Base-by-base conservation (phyloP, 1,284 basidiomycete species). In the Ganoderma lingzhi region DNA sequence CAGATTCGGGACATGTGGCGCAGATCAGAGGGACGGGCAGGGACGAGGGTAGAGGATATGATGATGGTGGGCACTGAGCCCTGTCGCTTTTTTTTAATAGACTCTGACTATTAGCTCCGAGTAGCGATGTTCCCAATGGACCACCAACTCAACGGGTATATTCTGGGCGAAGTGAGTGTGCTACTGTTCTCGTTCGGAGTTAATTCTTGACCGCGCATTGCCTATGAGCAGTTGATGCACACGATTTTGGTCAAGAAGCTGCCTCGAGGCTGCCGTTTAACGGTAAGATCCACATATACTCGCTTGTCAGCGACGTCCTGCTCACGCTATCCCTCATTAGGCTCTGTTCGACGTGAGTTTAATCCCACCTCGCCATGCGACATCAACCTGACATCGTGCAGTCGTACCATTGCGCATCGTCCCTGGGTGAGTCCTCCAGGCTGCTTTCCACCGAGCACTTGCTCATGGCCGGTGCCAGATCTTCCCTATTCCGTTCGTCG, bases 1-100 rank as follows among this genome's bases (percentile, higher is more conserved):
- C 35, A 92, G 90, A 90, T 78, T 93, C 93, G 0, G 94, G 95
- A 3, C 95, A 96, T 75, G 95, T 96, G 14, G 93, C 93, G 14
- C 93, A 95, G 78, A 88, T 90, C 6, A 83, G 84, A 63, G 93
- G 95, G 78, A 68, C 78, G 10, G 84, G 92, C 74, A 93, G 93
- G 1, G 93, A 91, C 73, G 86, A 92, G 76, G 70, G 82, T 0
- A 87, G 89, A 71, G 90, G 90, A 23, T 84, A 80, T 61, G 90
- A 94, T 70, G 92, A 94, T 83, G 91, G 77, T 75, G 23, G 14
- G 62, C 37, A 17, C 44, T 23, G 10, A 28, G 1, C 2, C 9
- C 39, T 19, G 12, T 19, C 14, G 14, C 1, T 44, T 35, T 8
- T 8, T 35, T 35, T 23, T 23, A 23, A 35, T 35, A 35, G 35